Percentiles rank a stretch among this genome's conserved stretches.
Conservation (phyloP, 805 yeast genomes). For the Cephaloascus albidus region DNA sequence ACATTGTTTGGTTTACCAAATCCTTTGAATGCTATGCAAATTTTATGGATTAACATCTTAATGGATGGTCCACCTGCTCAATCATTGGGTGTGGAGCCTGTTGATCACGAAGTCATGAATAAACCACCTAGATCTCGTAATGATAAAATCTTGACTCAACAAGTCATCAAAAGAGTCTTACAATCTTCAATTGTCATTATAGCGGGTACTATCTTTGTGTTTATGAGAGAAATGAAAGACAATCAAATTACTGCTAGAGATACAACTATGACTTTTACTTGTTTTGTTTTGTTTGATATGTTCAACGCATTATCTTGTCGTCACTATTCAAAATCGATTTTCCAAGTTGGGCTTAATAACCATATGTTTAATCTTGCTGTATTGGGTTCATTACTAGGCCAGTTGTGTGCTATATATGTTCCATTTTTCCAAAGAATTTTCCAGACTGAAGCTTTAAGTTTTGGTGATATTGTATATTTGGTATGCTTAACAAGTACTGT, state of each 20-base stretch:
- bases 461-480: conserved; percentile 63
- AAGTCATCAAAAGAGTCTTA: conserved; percentile 62
- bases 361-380: conserved; percentile 93
- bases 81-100: conserved; percentile 94
- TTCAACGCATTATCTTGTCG: conserved; percentile 94
- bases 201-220: conserved; percentile 80
- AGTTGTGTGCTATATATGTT: conserved; percentile 84
- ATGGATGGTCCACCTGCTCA: conserved; percentile 99
- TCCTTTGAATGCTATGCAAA: conserved; percentile 97
- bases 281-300: conserved; percentile 94
- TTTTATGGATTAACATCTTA: conserved; percentile 90
- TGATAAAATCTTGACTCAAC: conserved; percentile 71
- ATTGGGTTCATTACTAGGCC: conserved; percentile 80
- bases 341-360: conserved; percentile 74
- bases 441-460: conserved; percentile 84
- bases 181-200: conserved; percentile 74
- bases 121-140: conserved; percentile 91
- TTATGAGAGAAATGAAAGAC: conserved; percentile 79
- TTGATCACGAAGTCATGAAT: conserved; percentile 89
- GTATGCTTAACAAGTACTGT: conserved; percentile 65
- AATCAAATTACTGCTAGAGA: conserved; percentile 83
- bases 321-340: conserved; percentile 74
- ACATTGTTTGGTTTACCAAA: conserved; percentile 85
- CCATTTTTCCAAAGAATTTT: conserved; percentile 89
- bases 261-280: conserved; percentile 97